Base-by-base conservation (phyloP, 257 asterid genomes). In the Ilex aquifolium region DNA sequence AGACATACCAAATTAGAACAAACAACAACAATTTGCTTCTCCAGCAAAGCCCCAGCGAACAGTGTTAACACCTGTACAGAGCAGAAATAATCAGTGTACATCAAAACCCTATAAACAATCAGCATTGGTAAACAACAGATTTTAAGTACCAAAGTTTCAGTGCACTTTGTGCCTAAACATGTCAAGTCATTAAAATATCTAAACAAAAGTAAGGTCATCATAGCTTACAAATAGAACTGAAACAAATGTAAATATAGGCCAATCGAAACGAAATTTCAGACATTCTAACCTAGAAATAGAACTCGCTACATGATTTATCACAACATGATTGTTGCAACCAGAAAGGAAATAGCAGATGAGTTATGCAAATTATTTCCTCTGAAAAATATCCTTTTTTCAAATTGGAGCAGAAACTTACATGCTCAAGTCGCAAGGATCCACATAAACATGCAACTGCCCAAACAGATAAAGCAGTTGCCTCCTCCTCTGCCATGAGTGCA, bases 371-470 rank as follows among this genome's bases (percentile, higher is more conserved):
- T 49, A 49, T 49, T 49, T 49, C 14, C 10, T 49, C 17, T 53
- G 5, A 53, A 21, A 53, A 53, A 21, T 21, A 21, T 14, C 27
- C 2, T 16, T 6, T 4, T 53, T 15, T 17, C 57, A 53, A 53
- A 17, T 3, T 17, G 30, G 58, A 46, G 54, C 59, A 61, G 62
- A 32, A 49, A 77, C 87, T 74, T 74, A 93, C 99, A 77, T 93
- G 90, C 77, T 93, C 99, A 73, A 93, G 88, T 46, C 95, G 86
- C 66, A 93, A 83, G 67, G 99, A 77, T 53, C 99, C 99, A 72
- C 99, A 90, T 58, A 90, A 74, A 87, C 96, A 87, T 64, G 99
- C 97, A 77, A 90, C 69, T 68, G 99, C 85, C 99, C 99, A 90
- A 7, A 83, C 90, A 14, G 99, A 88, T 80, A 93, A 80, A 62